Percentiles rank a stretch among this genome's conserved stretches.
These are phyloP conservation scores for Thraustochytrium sp. DNA, from an alignment of 352 stramenopile species.

Conservation along the genomic window DNA sequence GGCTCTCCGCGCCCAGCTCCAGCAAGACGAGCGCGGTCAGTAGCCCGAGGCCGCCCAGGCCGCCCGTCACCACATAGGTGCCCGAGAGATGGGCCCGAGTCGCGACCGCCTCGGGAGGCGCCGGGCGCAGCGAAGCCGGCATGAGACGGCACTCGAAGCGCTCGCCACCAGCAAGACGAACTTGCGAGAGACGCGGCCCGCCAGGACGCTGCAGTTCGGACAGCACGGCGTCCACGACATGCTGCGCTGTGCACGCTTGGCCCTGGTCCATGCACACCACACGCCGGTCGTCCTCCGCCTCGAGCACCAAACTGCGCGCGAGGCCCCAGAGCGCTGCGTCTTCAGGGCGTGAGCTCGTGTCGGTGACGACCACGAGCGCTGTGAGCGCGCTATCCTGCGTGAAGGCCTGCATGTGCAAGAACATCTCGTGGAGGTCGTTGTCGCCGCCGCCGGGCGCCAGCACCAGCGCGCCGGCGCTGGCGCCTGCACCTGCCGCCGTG, in stretches of 20 bases:
- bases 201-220: background rate
- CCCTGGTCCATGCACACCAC: background rate
- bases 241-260: background rate
- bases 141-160: background rate
- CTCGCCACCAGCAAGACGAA: background rate
- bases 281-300: background rate
- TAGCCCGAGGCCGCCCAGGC: slow-evolving; percentile 9
- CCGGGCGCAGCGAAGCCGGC: background rate
- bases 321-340: background rate
- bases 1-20: background rate
- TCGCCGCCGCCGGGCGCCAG: too few relatives aligned
- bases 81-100: background rate
- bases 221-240: background rate
- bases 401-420: too few relatives aligned
- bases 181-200: background rate
- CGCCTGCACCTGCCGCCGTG: too few relatives aligned
- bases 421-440: too few relatives aligned
- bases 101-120: background rate
- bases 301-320: background rate
- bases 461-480: too few relatives aligned
- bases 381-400: too few relatives aligned
- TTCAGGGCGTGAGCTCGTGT: background rate
- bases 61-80: slow-evolving; percentile 22
- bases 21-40: background rate
- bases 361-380: background rate